Percentiles rank a stretch among this genome's conserved stretches.
Conservation (phyloP, 2,329 filamentous ascomycete species). For the Cercospora citrullina region DNA sequence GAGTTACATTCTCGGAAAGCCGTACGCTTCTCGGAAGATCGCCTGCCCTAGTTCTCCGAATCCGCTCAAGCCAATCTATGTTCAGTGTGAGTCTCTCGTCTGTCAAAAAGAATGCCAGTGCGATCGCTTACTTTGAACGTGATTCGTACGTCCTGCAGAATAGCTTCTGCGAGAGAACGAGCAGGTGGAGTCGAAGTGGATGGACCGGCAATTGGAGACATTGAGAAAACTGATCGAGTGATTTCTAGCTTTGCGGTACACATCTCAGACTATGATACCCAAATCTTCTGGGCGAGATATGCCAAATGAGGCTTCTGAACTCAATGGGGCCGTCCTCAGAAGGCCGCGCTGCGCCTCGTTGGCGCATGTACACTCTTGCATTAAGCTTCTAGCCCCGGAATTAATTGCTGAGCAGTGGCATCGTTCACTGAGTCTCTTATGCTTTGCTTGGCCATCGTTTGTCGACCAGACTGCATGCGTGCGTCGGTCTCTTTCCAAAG, state of each 20-base stretch:
- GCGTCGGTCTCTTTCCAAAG: background rate
- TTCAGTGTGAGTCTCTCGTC: too few species aligned
- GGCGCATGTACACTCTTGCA: background rate
- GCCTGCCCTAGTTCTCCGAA: too few species aligned
- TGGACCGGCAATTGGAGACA: background rate
- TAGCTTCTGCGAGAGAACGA: background rate
- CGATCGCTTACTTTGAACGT: too few species aligned
- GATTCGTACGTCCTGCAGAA: too few species aligned
- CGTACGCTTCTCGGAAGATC: too few species aligned
- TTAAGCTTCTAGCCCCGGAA: background rate
- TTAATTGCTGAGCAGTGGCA: background rate
- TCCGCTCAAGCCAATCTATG: too few species aligned
- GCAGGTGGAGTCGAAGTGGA: background rate
- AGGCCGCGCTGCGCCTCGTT: background rate
- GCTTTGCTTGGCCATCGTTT: background rate
- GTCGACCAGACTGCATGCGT: background rate
- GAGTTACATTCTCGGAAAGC: too few species aligned
- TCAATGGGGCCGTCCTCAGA: background rate
- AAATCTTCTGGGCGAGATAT: background rate
- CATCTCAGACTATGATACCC: background rate
- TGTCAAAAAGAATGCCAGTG: too few species aligned
- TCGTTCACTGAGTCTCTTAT: background rate
- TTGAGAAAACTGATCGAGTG: background rate
- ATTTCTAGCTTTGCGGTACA: background rate
- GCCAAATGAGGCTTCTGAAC: background rate